phyloP scores from a whole-genome alignment of 2,329 filamentous ascomycete genomes.

The Pseudogymnoascus pannorum region DNA sequence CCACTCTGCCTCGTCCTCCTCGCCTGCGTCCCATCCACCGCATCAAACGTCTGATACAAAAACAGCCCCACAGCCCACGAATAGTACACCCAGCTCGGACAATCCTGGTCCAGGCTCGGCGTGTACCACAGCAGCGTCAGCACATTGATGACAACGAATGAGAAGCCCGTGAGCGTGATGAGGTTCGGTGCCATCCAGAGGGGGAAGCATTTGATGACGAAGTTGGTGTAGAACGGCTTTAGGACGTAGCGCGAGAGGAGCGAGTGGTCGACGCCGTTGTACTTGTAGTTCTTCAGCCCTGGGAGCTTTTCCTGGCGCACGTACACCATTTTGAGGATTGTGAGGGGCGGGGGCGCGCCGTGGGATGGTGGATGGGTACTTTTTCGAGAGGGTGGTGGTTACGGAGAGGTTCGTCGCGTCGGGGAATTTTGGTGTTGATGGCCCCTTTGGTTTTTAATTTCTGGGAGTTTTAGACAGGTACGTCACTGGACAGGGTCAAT shows the following conservation, averaged over 20 bases:
- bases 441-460: not conserved
- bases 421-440: not conserved
- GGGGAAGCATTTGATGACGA: constrained; percentile 90
- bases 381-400: not conserved
- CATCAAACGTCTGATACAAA: constrained; percentile 97
- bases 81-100: constrained; percentile 90
- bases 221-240: constrained; percentile 94
- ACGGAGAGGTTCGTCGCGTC: not conserved
- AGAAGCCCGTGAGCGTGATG: constrained; percentile 87
- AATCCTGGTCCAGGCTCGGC: constrained; percentile 87
- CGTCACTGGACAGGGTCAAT: not conserved
- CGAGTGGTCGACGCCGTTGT: constrained; percentile 85
- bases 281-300: constrained; percentile 90
- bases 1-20: constrained; percentile 87
- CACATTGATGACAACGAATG: constrained; percentile 83
- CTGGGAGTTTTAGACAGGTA: not conserved
- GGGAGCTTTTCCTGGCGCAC: constrained; percentile 85
- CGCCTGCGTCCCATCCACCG: constrained; percentile 91
- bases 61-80: constrained; percentile 86
- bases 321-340: constrained; percentile 67
- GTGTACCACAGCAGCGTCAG: constrained; percentile 93
- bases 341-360: not conserved
- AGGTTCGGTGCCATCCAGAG: constrained; percentile 86
- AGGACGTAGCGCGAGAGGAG: constrained; percentile 85
- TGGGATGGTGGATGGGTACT: not conserved